Evolutionary conservation across 2,329 filamentous ascomycete species (phyloP), one percentile per base, ranked within the genome.

Genomic region (Emergomyces africanus): DNA sequence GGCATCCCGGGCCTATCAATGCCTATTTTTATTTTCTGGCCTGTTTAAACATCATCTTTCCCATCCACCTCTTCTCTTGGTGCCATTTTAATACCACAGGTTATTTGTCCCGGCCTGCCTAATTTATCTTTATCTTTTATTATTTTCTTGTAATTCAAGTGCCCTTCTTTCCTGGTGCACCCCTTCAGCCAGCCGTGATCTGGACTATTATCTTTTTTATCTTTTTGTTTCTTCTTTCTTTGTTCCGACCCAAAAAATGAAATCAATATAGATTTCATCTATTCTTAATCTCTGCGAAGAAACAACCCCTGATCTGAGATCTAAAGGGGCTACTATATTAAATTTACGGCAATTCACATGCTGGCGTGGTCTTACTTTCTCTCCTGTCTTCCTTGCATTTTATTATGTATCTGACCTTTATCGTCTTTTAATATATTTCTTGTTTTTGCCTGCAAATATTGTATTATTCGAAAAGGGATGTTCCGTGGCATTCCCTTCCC

Each of bases 1-100:
- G 51, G 59, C 49, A 57, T 59, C n/a, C 57, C 41, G 10, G 42
- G 23, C 20, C 41, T 55, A 57, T 53, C 30, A 15, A 5, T 56
- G 41, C 49, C n/a, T 54, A 39, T 25, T 35, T 18, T 33, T 54
- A 20, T 37, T 28, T 28, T 15, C 35, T 18, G 30, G 6, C 53
- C n/a, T 14, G 50, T 55, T 12, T 37, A 48, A 57, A 5, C 5
- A 20, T 39, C 5, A 20, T 39, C 15, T 15, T 25, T 57, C 46
- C 46, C 41, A n/a, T n/a, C n/a, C n/a, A n/a, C n/a, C n/a, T n/a
- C 30, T 51, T 37, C 18, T 39, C 39, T 60, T 28, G 23, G 25
- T 14, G 23, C 12, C 23, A 48, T 54, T 57, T 56, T 39, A 41
- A 33, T 41, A 25, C 20, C 39, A 9, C 39, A 57, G 33, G 23